phyloP scores from a whole-genome alignment of 441 rosid species.

The Gossypium gossypioides region DNA sequence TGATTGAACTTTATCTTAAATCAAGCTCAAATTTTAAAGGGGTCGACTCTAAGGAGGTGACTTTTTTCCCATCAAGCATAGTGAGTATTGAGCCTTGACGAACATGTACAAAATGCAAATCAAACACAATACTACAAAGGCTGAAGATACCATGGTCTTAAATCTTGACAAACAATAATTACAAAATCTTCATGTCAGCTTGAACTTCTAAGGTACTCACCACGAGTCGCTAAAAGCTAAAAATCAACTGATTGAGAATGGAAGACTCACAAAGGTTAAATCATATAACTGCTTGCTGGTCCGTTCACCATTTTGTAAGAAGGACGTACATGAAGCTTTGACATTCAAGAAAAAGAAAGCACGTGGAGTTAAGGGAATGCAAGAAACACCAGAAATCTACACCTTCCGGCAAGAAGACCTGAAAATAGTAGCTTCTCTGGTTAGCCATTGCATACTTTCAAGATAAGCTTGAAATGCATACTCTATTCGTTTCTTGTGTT shows the following conservation, averaged over 20 bases:
- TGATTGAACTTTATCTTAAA: neutral
- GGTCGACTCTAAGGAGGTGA: neutral
- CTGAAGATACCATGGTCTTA: neutral
- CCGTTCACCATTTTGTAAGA: neutral
- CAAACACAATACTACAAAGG: neutral
- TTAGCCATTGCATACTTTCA: neutral
- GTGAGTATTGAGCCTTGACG: neutral
- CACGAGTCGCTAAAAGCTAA: neutral
- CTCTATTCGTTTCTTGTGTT: neutral
- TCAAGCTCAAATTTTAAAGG: neutral
- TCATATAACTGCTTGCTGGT: neutral
- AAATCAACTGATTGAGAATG: neutral
- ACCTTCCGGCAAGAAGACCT: neutral
- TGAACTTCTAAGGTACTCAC: neutral
- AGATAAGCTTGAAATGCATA: neutral
- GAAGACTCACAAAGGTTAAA: neutral
- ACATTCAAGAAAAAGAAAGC: neutral
- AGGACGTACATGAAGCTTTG: neutral
- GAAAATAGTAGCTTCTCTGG: neutral
- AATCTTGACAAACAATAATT: neutral
- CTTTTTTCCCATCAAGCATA: no score
- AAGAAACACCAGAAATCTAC: neutral
- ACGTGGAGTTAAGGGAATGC: neutral
- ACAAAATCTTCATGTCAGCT: neutral
- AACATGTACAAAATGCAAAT: neutral